These are phyloP conservation scores for Tricholoma terreum DNA, from an alignment of 768 basidiomycete species.

Conservation along the genomic window DNA sequence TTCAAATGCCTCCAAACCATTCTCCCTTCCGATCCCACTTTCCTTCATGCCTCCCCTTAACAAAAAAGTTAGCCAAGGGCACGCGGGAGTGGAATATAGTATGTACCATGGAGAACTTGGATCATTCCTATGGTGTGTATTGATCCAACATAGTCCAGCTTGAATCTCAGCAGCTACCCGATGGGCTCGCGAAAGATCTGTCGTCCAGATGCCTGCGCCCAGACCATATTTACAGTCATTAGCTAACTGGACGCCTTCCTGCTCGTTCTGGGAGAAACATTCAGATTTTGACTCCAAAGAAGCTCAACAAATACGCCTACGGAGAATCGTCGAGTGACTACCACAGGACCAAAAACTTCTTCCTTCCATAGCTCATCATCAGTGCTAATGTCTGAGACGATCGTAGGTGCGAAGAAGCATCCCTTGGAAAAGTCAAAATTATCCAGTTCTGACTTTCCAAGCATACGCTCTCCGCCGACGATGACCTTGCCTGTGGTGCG, in stretches of 20 bases:
- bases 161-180: conserved; percentile 68
- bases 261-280: conserved; percentile 44
- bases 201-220: conserved; percentile 80
- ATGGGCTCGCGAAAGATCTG: conserved; percentile 70
- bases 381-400: conserved; percentile 55
- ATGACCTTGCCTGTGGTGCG: conserved; percentile 49
- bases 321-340: conserved; percentile 51
- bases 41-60: conserved; percentile 89
- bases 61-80: neutral
- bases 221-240: conserved; percentile 79
- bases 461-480: conserved; percentile 65
- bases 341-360: conserved; percentile 86
- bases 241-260: conserved; percentile 64
- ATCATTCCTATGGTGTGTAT: conserved; percentile 87
- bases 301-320: conserved; percentile 19
- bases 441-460: conserved; percentile 61
- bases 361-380: conserved; percentile 74
- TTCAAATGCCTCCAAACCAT: conserved; percentile 78
- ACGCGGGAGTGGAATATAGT: neutral
- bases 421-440: conserved; percentile 68
- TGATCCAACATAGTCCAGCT: conserved; percentile 82
- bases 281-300: neutral
- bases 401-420: conserved; percentile 77
- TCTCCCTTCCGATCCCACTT: conserved; percentile 85
- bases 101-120: conserved; percentile 83